Conservation (phyloP, 2,329 filamentous ascomycete species). For the Aspergillus ustus region DNA sequence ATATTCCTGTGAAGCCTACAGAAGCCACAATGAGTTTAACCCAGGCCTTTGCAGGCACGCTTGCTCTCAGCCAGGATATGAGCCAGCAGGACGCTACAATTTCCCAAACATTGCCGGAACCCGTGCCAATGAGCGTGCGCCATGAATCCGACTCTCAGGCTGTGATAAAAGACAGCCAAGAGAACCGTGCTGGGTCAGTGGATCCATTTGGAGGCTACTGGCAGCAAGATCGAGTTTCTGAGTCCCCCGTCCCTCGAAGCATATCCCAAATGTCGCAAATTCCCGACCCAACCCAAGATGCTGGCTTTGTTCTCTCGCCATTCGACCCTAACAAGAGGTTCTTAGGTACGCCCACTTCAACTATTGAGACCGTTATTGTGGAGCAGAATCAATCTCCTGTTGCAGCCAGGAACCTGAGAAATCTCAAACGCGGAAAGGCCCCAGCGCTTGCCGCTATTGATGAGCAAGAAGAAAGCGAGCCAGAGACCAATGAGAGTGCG, state of each 20-base stretch:
- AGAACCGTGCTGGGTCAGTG: conserved; percentile 44
- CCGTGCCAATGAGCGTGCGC: conserved; percentile 61
- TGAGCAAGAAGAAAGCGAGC: conserved; percentile 41
- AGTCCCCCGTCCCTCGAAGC: conserved; percentile 41
- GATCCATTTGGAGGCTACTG: conserved; percentile 51
- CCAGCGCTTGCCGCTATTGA: conserved; percentile 53
- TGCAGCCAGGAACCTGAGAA: conserved; percentile 62
- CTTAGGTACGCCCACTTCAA: conserved; percentile 67
- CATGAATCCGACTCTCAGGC: conserved; percentile 67
- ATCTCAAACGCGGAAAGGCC: conserved; percentile 54
- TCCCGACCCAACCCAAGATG: conserved; percentile 79
- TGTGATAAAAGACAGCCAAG: conserved; percentile 63
- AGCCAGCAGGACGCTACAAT: conserved; percentile 56
- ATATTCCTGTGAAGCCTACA: conserved; percentile 68
- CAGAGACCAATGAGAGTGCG: conserved; percentile 55
- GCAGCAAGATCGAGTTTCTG: conserved; percentile 41
- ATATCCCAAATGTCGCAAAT: conserved; percentile 70
- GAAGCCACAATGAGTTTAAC: conserved; percentile 69
- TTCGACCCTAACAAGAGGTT: conserved; percentile 71
- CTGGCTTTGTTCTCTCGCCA: conserved; percentile 73
- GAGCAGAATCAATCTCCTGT: conserved; percentile 65
- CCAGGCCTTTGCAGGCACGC: conserved; percentile 88
- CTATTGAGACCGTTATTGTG: conserved; percentile 70
- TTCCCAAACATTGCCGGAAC: conserved; percentile 53
- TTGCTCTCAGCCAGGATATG: conserved; percentile 65